A percentile compares a stretch with the other conserved stretches of the same genome.
phyloP scores from a whole-genome alignment of 805 yeast genomes.

The Saccharomycopsis amapae region DNA sequence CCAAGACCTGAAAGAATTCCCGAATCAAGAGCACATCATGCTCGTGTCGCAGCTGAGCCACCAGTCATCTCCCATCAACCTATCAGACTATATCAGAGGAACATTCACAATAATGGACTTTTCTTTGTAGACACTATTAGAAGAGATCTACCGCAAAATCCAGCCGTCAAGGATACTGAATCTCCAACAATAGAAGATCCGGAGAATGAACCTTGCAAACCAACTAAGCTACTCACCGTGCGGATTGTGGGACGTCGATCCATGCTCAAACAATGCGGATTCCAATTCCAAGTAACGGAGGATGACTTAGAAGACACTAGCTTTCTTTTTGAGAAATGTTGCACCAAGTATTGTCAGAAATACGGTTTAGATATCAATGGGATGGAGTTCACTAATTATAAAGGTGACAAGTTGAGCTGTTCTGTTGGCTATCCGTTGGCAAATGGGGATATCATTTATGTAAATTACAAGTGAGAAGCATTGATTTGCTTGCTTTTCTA shows the following conservation, averaged over 20 bases:
- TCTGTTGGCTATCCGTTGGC: slow-evolving; percentile 1
- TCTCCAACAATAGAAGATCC: not conserved
- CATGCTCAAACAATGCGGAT: slow-evolving; percentile 16
- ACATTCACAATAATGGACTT: not conserved
- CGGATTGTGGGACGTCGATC: slow-evolving; percentile 17
- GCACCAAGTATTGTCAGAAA: slow-evolving; percentile 15
- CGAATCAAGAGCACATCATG: not conserved
- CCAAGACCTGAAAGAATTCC: not conserved
- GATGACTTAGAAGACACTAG: slow-evolving; percentile 8
- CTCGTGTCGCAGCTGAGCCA: not conserved
- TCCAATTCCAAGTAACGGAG: slow-evolving; percentile 10
- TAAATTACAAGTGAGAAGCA: slow-evolving; percentile 1
- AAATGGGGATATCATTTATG: slow-evolving; percentile 18
- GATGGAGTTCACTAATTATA: slow-evolving; percentile 14
- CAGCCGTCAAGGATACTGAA: not conserved
- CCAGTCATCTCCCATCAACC: not conserved
- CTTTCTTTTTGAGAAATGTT: slow-evolving; percentile 7
- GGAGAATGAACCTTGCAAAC: not conserved
- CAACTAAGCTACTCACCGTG: slow-evolving; percentile 3
- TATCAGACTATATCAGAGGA: slow-evolving; percentile 1
- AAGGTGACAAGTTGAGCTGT: slow-evolving; percentile 11
- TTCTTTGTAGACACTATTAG: not conserved
- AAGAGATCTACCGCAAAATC: not conserved
- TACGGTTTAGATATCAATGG: slow-evolving; percentile 1
- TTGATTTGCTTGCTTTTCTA: not conserved